These are phyloP conservation scores for Dictyostelium intermedium DNA, from an alignment of 78 protist genomes.

Conservation along the genomic window DNA sequence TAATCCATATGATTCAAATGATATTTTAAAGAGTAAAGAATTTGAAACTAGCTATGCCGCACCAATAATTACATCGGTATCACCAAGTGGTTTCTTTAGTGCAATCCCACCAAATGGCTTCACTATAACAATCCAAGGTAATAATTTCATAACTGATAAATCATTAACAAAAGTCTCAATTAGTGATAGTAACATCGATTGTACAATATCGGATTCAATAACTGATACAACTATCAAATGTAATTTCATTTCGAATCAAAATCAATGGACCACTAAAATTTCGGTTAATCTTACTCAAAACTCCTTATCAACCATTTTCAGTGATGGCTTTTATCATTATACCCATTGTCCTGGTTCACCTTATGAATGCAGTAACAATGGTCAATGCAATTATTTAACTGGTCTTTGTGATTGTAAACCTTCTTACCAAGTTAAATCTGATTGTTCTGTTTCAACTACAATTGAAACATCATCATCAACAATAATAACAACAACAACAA, in stretches of 20 bases:
- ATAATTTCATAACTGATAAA: neutral
- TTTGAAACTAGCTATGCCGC: neutral
- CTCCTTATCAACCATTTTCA: neutral
- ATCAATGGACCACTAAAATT: neutral
- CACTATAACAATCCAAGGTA: neutral
- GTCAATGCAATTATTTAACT: neutral
- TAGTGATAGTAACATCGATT: neutral
- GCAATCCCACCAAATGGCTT: neutral
- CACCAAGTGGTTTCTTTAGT: neutral
- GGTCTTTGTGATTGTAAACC: neutral
- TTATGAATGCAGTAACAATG: neutral
- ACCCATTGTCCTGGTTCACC: neutral
- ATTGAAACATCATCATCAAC: neutral
- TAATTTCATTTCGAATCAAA: neutral
- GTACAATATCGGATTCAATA: neutral
- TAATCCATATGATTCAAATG: neutral
- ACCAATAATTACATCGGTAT: neutral
- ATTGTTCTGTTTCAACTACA: neutral
- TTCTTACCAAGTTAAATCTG: neutral
- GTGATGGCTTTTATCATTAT: neutral
- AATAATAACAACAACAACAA: neutral
- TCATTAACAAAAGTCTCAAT: neutral
- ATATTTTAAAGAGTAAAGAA: neutral
- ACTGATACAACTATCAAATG: neutral
- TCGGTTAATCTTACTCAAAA: neutral